These are phyloP conservation scores for Anisodus tanguticus DNA, from an alignment of 257 asterid genomes.

Conservation along the genomic window DNA sequence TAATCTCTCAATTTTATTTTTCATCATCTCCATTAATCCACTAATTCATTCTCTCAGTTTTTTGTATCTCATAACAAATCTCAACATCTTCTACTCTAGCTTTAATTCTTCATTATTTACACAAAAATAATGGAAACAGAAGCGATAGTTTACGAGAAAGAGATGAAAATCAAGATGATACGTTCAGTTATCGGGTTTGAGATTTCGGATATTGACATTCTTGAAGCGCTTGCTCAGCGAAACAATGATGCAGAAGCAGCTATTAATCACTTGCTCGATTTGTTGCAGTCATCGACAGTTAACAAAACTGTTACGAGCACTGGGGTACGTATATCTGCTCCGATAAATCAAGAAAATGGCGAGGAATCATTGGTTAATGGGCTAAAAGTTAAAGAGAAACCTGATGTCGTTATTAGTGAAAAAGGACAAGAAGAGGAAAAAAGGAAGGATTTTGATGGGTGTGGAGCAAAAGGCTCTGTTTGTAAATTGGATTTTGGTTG, in stretches of 20 bases:
- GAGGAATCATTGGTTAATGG: neutral
- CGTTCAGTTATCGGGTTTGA: constrained; percentile 38
- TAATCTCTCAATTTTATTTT: neutral
- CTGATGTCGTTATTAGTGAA: constrained; percentile 30
- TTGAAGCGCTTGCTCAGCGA: constrained; percentile 41
- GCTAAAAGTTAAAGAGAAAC: constrained; percentile 43
- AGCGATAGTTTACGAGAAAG: constrained; percentile 30
- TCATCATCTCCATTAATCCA: neutral
- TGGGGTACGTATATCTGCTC: constrained; percentile 59
- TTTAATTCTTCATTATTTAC: neutral
- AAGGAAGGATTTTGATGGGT: neutral
- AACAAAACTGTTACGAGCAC: constrained; percentile 57
- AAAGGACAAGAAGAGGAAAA: neutral
- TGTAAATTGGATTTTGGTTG: neutral
- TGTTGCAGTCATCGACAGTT: constrained; percentile 34
- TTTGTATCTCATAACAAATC: neutral
- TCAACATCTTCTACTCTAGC: neutral
- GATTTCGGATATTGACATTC: constrained; percentile 37
- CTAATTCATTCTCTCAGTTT: neutral
- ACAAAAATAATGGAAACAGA: constrained; percentile 34
- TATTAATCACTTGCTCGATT: constrained; percentile 35
- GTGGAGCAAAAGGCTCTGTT: neutral
- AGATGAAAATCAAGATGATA: constrained; percentile 40
- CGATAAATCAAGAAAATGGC: constrained; percentile 29
- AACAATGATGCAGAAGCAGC: constrained; percentile 39